A percentile compares a stretch with the other conserved stretches of the same genome.
Evolutionary conservation across 2,329 filamentous ascomycete species (phyloP).

Genomic region (Colletotrichum kahawae): DNA sequence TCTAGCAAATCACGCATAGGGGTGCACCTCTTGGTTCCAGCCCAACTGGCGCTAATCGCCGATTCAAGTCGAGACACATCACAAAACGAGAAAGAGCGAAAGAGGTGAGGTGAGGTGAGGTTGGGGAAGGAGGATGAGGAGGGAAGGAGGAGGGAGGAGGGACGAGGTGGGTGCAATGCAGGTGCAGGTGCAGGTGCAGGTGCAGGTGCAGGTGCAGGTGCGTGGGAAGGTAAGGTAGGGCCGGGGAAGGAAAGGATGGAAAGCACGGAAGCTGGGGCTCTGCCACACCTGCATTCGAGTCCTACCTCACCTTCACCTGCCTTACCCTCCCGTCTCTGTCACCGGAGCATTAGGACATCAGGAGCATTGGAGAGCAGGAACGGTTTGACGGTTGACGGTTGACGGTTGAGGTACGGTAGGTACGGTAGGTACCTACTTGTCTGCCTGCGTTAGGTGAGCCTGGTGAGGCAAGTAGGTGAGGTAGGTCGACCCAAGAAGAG

Average conservation of each 20-base stretch:
- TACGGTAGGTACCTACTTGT: neutral
- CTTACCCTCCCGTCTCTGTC: neutral
- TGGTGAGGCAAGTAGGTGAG: neutral
- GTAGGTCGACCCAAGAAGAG: neutral
- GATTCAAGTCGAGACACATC: neutral
- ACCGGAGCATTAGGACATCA: neutral
- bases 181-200: neutral
- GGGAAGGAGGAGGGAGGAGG: neutral
- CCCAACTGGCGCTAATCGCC: neutral
- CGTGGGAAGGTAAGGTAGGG: neutral
- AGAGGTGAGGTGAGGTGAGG: neutral
- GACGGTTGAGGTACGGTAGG: too few species aligned
- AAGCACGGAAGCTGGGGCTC: constrained; percentile 12
- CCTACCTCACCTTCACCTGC: neutral
- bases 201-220: neutral
- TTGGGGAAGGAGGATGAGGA: neutral
- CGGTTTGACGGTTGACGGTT: neutral
- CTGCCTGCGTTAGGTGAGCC: neutral
- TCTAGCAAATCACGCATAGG: neutral
- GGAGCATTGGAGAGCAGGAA: neutral
- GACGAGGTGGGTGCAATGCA: neutral
- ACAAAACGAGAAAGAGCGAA: neutral
- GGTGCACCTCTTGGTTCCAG: neutral
- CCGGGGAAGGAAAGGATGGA: neutral
- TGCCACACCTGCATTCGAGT: neutral